These are phyloP conservation scores for Dispira parvispora DNA, from an alignment of 192 early-diverging fungal species.

Conservation along the genomic window DNA sequence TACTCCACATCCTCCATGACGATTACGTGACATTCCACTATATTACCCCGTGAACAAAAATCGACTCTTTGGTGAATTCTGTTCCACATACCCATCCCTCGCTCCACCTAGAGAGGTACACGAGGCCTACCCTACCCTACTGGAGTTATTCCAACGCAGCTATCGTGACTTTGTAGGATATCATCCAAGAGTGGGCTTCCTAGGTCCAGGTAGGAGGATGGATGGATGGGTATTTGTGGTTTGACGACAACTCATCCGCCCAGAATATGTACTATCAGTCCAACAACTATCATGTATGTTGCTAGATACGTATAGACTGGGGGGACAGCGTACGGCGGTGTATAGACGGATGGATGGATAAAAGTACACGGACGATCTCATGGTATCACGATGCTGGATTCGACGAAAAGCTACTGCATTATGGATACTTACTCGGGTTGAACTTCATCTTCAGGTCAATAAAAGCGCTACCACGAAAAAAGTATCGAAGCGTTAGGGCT, in stretches of 20 bases:
- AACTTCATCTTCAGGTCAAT: slow-evolving; percentile 1
- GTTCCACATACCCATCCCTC: too few relatives aligned
- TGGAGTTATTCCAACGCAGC: neutral
- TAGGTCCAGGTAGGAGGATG: neutral
- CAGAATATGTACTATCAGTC: neutral
- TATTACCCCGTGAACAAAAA: too few relatives aligned
- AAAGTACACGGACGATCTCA: neutral
- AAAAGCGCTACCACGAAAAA: neutral
- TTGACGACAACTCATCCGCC: neutral
- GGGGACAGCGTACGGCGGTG: neutral
- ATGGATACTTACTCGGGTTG: neutral
- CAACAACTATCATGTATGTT: neutral
- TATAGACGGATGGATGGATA: slow-evolving; percentile 1
- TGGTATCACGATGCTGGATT: neutral
- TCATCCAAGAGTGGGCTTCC: neutral
- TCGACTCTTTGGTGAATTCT: too few relatives aligned
- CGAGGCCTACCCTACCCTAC: too few relatives aligned
- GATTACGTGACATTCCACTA: too few relatives aligned
- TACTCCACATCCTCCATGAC: too few relatives aligned
- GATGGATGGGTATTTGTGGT: neutral
- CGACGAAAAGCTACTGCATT: neutral
- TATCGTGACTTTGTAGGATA: neutral
- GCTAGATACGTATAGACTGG: neutral
- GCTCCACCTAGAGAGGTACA: too few relatives aligned
- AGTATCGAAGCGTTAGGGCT: neutral